phyloP scores from a whole-genome alignment of 371 early-diverging fungal species.

The Mucor ambiguus region DNA sequence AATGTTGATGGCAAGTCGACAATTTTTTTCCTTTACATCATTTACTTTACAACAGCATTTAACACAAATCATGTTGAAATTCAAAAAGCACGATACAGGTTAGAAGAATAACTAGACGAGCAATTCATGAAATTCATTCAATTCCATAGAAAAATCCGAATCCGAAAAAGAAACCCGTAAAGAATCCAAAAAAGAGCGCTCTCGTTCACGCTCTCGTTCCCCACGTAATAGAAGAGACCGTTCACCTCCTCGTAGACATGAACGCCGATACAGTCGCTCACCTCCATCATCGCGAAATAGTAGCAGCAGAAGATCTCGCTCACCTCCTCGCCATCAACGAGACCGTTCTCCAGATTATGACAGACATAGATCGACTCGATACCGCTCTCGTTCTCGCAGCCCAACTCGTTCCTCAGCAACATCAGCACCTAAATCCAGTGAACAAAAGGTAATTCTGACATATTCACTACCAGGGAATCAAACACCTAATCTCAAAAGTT shows the following conservation, averaged over 20 bases:
- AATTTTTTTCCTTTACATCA: no score
- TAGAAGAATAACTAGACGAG: neutral
- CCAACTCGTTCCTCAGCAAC: neutral
- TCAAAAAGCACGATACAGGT: constrained; percentile 53
- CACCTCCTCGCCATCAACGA: neutral
- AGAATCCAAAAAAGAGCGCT: neutral
- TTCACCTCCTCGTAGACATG: constrained; percentile 13
- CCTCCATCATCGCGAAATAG: constrained; percentile 5
- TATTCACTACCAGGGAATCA: neutral
- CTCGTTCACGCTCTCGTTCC: constrained; percentile 9
- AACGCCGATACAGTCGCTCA: constrained; percentile 13
- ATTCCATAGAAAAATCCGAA: neutral
- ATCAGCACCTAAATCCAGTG: constrained; percentile 3
- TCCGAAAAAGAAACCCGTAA: constrained; percentile 5
- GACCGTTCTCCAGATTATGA: no score
- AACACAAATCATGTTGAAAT: constrained; percentile 35
- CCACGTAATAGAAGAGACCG: constrained; percentile 16
- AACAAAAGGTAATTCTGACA: neutral
- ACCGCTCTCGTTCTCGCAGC: constrained; percentile 3
- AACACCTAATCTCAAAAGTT: neutral
- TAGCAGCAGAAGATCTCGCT: constrained; percentile 9
- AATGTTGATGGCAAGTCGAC: no score
- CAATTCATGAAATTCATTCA: neutral
- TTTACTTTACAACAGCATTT: no score
- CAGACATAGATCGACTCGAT: no score